phyloP scores from a whole-genome alignment of 2,329 filamentous ascomycete species.

The Fusarium mexicanum region DNA sequence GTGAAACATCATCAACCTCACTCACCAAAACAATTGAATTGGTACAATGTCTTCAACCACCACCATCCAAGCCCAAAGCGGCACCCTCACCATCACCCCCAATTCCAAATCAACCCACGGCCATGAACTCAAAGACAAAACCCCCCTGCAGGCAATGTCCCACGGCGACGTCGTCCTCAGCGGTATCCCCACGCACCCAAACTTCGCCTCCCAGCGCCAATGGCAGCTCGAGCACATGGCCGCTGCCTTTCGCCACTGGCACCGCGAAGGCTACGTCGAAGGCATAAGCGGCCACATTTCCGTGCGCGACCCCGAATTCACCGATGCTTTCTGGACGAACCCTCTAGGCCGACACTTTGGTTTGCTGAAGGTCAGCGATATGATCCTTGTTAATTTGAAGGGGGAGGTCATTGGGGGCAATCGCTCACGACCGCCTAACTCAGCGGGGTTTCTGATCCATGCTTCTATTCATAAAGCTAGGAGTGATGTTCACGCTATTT shows the following conservation, averaged over 20 bases:
- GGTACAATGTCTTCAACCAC: not conserved
- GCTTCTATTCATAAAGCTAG: constrained; percentile 70
- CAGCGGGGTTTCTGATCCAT: constrained; percentile 76
- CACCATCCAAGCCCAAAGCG: not conserved
- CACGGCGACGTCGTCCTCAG: constrained; percentile 38
- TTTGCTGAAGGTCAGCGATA: constrained; percentile 71
- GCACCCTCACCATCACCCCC: constrained; percentile 20
- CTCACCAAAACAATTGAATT: too few relatives aligned
- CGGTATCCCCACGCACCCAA: constrained; percentile 38
- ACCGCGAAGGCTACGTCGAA: constrained; percentile 72
- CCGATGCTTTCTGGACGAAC: constrained; percentile 73
- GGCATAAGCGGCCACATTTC: constrained; percentile 75
- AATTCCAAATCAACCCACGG: constrained; percentile 26
- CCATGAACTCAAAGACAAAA: constrained; percentile 37
- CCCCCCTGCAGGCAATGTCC: constrained; percentile 41
- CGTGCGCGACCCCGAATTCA: constrained; percentile 70
- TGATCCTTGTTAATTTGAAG: constrained; percentile 70
- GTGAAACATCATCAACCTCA: not conserved
- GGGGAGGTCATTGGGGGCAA: constrained; percentile 74
- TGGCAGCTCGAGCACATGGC: constrained; percentile 68
- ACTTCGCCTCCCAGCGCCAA: constrained; percentile 41
- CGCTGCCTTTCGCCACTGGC: constrained; percentile 73
- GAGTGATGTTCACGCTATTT: constrained; percentile 72
- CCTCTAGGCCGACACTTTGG: constrained; percentile 73
- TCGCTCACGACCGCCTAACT: constrained; percentile 67